Conservation (phyloP, 306 rosid species). For the Rubus idaeus region DNA sequence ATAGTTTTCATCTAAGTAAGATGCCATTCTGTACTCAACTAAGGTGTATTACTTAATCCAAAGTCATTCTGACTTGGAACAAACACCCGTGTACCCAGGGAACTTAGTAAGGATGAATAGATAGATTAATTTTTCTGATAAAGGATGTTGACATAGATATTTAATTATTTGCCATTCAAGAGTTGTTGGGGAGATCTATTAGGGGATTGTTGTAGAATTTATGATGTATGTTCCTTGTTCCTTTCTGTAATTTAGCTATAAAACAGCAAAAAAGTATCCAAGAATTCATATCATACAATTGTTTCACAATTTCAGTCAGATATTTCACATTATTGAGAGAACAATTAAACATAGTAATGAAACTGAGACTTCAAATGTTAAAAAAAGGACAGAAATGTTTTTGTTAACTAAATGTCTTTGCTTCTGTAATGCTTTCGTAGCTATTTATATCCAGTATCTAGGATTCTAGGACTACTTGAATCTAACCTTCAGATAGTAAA, state of each 20-base stretch:
- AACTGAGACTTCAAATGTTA: background rate
- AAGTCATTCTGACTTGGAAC: background rate
- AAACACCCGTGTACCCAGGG: background rate
- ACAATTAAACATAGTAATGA: background rate
- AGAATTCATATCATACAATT: background rate
- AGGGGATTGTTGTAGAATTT: background rate
- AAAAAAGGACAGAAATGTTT: background rate
- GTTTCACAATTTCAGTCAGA: background rate
- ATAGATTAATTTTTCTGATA: background rate
- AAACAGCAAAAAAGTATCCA: background rate
- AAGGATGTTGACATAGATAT: background rate
- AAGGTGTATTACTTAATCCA: background rate
- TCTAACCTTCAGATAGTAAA: background rate
- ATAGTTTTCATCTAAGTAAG: background rate
- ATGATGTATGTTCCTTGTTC: background rate
- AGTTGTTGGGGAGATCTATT: background rate
- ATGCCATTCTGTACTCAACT: background rate
- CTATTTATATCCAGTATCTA: background rate
- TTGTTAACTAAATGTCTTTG: background rate
- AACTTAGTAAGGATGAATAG: background rate
- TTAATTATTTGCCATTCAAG: background rate
- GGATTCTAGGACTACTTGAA: background rate
- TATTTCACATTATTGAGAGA: background rate
- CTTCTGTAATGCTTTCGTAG: background rate
- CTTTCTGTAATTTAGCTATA: background rate